Conservation (phyloP, 768 basidiomycete species). For the Kwoniella pini region DNA sequence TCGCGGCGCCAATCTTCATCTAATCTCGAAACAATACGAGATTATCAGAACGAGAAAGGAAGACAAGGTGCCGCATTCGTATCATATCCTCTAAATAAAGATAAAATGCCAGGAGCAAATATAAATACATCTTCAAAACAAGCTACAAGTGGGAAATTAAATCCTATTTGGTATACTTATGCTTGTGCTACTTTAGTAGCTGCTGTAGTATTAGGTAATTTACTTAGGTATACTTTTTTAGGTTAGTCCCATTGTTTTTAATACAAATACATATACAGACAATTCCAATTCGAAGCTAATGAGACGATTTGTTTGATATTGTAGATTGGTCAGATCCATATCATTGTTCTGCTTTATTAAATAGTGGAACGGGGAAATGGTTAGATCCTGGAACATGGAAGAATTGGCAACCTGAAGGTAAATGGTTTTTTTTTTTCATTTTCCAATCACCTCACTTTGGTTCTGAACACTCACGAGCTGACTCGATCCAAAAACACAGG, state of each 20-base stretch:
- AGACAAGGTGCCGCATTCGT: not conserved
- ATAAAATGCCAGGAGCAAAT: conserved; percentile 14
- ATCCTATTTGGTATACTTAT: conserved; percentile 55
- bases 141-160: conserved; percentile 37
- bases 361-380: conserved; percentile 67
- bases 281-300: not conserved
- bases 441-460: no score
- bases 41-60: no score
- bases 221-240: conserved; percentile 52
- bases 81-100: not conserved
- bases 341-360: conserved; percentile 71
- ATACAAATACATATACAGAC: not conserved
- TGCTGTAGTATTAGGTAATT: conserved; percentile 49
- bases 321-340: conserved; percentile 72
- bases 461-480: no score
- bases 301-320: not conserved
- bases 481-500: not conserved
- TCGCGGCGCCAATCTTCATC: no score
- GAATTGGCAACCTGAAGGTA: conserved; percentile 89
- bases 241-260: conserved; percentile 39
- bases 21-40: no score
- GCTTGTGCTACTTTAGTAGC: conserved; percentile 50
- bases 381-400: conserved; percentile 63
- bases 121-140: conserved; percentile 8
- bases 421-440: not conserved